Evolutionary conservation across 257 asterid genomes (phyloP), one percentile per base, ranked within the genome.

Genomic region (Mentha longifolia): DNA sequence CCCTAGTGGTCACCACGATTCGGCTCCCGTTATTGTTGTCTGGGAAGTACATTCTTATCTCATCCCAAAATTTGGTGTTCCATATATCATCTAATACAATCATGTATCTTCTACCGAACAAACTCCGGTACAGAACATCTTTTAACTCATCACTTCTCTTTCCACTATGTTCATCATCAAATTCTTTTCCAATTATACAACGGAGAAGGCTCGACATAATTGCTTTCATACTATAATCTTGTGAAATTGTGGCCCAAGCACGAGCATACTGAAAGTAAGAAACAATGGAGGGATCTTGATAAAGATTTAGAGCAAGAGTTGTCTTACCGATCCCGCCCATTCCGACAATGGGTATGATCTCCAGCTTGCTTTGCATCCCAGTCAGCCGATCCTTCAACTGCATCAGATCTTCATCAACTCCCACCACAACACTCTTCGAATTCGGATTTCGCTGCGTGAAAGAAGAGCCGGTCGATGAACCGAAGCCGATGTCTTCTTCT

Each of bases 181-280:
- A 37, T 12, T 31, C 25, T 35, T 61, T 16, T 19, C 51, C 51
- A 61, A 10, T 10, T 37, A 37, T 11, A 15, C 50, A 61, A 35
- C 4, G 16, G 8, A 60, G 30, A 35, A 61, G 67, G 67, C 33
- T 7, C 1, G 10, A 5, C 16, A 61, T 31, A 35, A 39, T 39
- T 46, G 2, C 19, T 42, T 19, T 6, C 8, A 59, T 51, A 15
- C n/a, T n/a, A n/a, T n/a, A n/a, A n/a, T n/a, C n/a, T n/a, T n/a
- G n/a, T n/a, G n/a, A n/a, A n/a, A n/a, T 6, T 59, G 62, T 66
- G 13, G 12, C 14, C 78, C 74, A 67, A 11, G 69, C 68, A 14
- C 69, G 50, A 66, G 20, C n/a, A n/a, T n/a, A 11, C 9, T 74
- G 46, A 19, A 74, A 74, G 7, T 37, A 35, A 30, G 20, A 46